These are phyloP conservation scores for Harringtonia lauricola DNA, from an alignment of 2,329 filamentous ascomycete genomes.

Conservation along the genomic window DNA sequence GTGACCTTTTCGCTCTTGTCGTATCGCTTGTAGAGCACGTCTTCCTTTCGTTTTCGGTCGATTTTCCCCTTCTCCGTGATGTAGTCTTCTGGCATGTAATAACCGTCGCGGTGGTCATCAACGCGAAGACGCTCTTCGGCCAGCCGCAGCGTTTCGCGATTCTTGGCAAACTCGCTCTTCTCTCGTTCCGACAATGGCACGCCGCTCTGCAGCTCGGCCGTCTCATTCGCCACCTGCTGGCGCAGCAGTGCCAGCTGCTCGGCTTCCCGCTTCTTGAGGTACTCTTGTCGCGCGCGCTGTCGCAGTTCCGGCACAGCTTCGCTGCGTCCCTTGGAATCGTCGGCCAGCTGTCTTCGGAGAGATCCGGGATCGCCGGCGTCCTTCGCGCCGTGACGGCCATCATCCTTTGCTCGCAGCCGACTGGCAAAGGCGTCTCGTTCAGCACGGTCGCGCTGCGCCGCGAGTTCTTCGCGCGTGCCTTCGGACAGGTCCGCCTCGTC, in stretches of 20 bases:
- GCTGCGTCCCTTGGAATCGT: slow-evolving; percentile 54
- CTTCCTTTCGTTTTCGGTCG: slow-evolving; percentile 75
- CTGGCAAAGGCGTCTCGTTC: slow-evolving; percentile 76
- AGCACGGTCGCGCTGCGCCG: slow-evolving; percentile 53
- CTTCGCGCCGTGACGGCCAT: slow-evolving; percentile 57
- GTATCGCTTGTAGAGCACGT: slow-evolving; percentile 82
- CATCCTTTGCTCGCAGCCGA: slow-evolving; percentile 60
- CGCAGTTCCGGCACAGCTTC: slow-evolving; percentile 73
- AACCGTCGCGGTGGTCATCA: slow-evolving; percentile 86
- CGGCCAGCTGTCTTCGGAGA: slow-evolving; percentile 46
- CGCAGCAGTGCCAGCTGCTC: slow-evolving; percentile 79
- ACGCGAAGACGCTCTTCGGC: slow-evolving; percentile 79
- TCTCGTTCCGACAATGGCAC: slow-evolving; percentile 66
- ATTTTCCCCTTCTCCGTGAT: slow-evolving; percentile 90
- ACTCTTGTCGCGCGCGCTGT: slow-evolving; percentile 78
- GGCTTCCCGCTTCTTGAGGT: slow-evolving; percentile 83
- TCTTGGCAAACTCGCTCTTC: slow-evolving; percentile 79
- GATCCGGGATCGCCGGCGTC: slow-evolving; percentile 40
- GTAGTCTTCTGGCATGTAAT: slow-evolving; percentile 88
- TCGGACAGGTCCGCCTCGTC: slow-evolving; percentile 46
- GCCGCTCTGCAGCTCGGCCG: slow-evolving; percentile 67
- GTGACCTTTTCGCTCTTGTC: slow-evolving; percentile 81
- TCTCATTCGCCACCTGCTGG: slow-evolving; percentile 84
- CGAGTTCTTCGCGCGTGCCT: slow-evolving; percentile 43
- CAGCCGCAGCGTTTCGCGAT: slow-evolving; percentile 68